These are phyloP conservation scores for Penicilliopsis zonata DNA, from an alignment of 495 filamentous ascomycete genomes.

Conservation along the genomic window DNA sequence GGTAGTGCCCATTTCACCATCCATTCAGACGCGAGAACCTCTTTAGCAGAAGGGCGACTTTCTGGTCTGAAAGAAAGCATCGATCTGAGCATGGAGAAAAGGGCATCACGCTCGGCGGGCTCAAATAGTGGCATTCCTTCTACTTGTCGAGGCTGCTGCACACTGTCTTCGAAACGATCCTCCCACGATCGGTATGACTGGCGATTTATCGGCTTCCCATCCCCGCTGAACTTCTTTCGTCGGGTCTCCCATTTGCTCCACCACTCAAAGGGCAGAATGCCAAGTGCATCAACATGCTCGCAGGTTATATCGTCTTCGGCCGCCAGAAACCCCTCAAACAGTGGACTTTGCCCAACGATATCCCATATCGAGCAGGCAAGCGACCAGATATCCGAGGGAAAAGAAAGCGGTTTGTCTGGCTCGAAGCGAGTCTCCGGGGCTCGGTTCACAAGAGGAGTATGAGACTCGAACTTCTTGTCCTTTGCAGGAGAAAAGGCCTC, in stretches of 20 bases:
- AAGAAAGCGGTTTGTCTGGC: conserved; percentile 15
- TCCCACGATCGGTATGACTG: conserved; percentile 12
- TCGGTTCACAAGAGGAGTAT: conserved; percentile 15
- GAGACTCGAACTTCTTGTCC: conserved; percentile 15
- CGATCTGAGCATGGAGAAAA: conserved; percentile 21
- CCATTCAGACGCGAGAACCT: conserved; percentile 12
- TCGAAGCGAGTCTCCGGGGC: conserved; percentile 21
- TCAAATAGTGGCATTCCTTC: conserved; percentile 10
- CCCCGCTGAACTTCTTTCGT: conserved; percentile 8
- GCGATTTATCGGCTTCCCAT: conserved; percentile 11
- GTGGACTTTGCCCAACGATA: conserved; percentile 10
- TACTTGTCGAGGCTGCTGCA: conserved; percentile 13
- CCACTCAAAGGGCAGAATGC: conserved; percentile 17
- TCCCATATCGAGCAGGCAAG: conserved; percentile 21
- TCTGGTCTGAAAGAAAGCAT: conserved; percentile 31
- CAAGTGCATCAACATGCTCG: conserved; percentile 25
- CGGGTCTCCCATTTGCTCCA: conserved; percentile 11
- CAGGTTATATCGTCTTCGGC: conserved; percentile 21
- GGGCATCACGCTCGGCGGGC: conserved; percentile 13
- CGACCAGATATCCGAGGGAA: conserved; percentile 24
- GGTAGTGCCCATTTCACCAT: not conserved
- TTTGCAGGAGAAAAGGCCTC: conserved; percentile 17
- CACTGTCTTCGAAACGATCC: conserved; percentile 14
- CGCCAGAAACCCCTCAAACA: conserved; percentile 14
- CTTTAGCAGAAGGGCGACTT: conserved; percentile 17